These are phyloP conservation scores for Cystobasidium onofrii DNA, from an alignment of 768 basidiomycete species.

Conservation along the genomic window DNA sequence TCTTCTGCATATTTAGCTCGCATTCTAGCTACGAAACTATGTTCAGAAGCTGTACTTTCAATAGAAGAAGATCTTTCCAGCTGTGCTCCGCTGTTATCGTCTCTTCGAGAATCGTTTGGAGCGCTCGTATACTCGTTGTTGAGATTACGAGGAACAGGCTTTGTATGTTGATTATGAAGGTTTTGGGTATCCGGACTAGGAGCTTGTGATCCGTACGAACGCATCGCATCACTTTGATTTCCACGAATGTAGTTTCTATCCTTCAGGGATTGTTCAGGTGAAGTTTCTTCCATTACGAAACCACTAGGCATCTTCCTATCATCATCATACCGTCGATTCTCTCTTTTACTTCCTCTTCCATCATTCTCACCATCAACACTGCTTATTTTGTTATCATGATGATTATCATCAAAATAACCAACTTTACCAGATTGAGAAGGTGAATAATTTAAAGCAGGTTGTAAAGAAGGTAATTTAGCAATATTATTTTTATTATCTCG, in stretches of 20 bases:
- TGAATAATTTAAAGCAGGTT: not conserved
- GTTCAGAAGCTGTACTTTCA: slow-evolving; percentile 27
- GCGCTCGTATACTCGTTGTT: not conserved
- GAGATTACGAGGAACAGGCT: not conserved
- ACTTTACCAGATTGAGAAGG: slow-evolving; percentile 14
- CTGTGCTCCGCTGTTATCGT: not conserved
- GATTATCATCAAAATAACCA: not conserved
- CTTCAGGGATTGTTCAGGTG: not conserved
- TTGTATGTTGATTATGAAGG: too few species aligned
- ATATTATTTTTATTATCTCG: not conserved
- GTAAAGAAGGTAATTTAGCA: not conserved
- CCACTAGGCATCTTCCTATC: slow-evolving; percentile 7
- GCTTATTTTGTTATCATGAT: not conserved
- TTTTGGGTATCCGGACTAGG: not conserved
- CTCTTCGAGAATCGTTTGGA: not conserved
- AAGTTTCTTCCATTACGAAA: slow-evolving; percentile 22
- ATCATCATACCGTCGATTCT: not conserved
- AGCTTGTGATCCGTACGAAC: not conserved
- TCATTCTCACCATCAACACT: not conserved
- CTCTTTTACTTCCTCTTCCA: not conserved
- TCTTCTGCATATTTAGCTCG: slow-evolving; percentile 24
- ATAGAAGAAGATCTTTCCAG: not conserved
- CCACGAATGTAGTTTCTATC: not conserved
- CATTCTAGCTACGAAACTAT: slow-evolving; percentile 26
- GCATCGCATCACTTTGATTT: not conserved